Evolutionary conservation across 1,284 basidiomycete species (phyloP), one percentile per base, ranked within the genome.

Genomic region (Singerocomus inundabilis): DNA sequence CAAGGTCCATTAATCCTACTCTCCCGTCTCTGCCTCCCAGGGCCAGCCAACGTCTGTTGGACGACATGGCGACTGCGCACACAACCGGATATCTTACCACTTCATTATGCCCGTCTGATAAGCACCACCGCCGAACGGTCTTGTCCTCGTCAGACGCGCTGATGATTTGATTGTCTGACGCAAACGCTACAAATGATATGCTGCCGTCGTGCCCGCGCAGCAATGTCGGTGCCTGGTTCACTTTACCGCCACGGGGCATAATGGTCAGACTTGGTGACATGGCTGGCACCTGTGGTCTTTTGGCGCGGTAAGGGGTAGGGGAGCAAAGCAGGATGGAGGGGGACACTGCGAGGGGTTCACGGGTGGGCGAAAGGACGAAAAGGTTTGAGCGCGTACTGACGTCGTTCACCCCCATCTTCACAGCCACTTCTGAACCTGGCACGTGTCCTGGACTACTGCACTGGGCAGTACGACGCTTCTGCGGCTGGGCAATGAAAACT

Each of bases 181-280:
- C 30, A 38, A 49, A 46, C 24, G 28, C 21, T 6, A 49, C 40
- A 10, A 28, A 44, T 6, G 11, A 15, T 18, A 8, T 29, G 12
- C 6, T 11, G 7, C 29, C 41, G 16, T 11, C 11, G 21, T 47
- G 29, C 5, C 46, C 46, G 10, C 2, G 24, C 25, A 46, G 24
- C 24, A 32, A 21, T 21, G 21, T 21, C 21, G 21, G 21, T 21
- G 21, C 21, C 21, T 21, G 21, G 21, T 21, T 21, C 21, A 21
- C 21, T 21, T 21, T 21, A 21, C 21, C 21, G 3, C 21, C n/a
- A n/a, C 43, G 43, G 24, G 32, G 43, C 16, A 43, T 7, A 34
- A 52, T 33, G 3, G 50, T 11, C 21, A 59, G 31, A 21, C 12
- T 26, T 10, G 36, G 51, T 9, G 46, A 6, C 46, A 51, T 60